Evolutionary conservation across 2,329 filamentous ascomycete species (phyloP), one percentile per base, ranked within the genome.

Genomic region (Rosellinia necatrix): DNA sequence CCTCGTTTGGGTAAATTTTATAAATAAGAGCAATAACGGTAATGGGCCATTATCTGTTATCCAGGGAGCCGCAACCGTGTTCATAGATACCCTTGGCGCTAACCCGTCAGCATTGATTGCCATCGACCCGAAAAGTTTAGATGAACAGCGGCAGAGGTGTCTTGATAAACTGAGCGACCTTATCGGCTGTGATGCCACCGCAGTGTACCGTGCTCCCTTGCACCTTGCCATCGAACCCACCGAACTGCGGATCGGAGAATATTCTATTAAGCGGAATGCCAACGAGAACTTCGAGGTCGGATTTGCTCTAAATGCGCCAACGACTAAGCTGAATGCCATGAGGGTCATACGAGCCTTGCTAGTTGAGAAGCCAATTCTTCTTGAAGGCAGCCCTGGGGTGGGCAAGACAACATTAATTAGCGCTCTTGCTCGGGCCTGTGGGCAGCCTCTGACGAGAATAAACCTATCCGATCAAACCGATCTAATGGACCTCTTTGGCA

Each of bases 381-480:
- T 99, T 2, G 94, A 99, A 76, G 94, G 96, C 30, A 97, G 90
- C 65, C 94, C 94, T n/a, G 94, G 94, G 70, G 94, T 99, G 19
- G 94, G 94, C 53, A 99, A 99, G 77, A 99, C 94, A 0, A 96
- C 93, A 1, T 81, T 99, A 12, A 86, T 99, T 19, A 88, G 89
- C 41, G 92, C 94, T 0, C 78, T 99, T 41, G 90, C 96, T 1
- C 83, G 84, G 64, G 86, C 88, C 3, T 89, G 91, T 61, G 91
- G 92, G 4, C 88, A 88, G 59, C 88, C 90, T 6, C 76, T 99
- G 60, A 96, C 92, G 0, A 84, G 94, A 66, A 97, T 99, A 74
- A 99, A 99, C 69, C 79, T 99, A 57, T 97, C 94, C 0, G 94
- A 99, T 66, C 94, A 99, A 74, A 99, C 96, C 0, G 94, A 99